phyloP scores from a whole-genome alignment of 1,139 yeast genomes.

The Wickerhamiella infanticola region DNA sequence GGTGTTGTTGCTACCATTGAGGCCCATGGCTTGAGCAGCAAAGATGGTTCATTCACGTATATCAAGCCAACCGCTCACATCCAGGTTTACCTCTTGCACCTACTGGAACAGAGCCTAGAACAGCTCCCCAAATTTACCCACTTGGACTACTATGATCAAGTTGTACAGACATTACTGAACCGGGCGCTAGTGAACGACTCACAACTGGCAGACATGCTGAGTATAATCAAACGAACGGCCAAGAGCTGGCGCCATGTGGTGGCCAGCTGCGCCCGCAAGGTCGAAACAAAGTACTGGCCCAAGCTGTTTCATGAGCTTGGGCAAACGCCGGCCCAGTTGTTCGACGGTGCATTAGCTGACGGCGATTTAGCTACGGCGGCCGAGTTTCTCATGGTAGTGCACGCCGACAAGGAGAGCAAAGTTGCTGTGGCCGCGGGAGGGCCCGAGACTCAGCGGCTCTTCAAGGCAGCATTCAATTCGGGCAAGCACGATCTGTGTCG shows the following conservation, averaged over 20 bases:
- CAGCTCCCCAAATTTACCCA: constrained; percentile 23
- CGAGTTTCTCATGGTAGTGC: constrained; percentile 28
- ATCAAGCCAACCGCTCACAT: constrained; percentile 24
- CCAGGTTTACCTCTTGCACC: constrained; percentile 24
- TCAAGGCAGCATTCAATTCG: constrained; percentile 22
- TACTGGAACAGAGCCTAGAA: constrained; percentile 22
- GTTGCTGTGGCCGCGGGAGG: constrained; percentile 9
- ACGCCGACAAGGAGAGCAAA: constrained; percentile 15
- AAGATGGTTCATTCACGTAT: constrained; percentile 22
- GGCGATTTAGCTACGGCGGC: constrained; percentile 28
- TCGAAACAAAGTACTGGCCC: constrained; percentile 49
- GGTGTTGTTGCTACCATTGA: constrained; percentile 29
- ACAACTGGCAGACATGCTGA: constrained; percentile 1
- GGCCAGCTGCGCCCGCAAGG: constrained; percentile 47
- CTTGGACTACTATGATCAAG: constrained; percentile 33
- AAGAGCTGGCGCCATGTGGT: constrained; percentile 22
- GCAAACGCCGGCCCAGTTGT: constrained; percentile 23
- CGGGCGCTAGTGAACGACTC: constrained; percentile 21
- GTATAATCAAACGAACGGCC: constrained; percentile 8
- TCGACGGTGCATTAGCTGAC: constrained; percentile 24
- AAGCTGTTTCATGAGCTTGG: constrained; percentile 32
- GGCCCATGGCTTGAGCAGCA: constrained; percentile 23
- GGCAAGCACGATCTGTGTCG: constrained; percentile 27
- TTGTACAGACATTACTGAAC: constrained; percentile 33
- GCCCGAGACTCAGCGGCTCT: constrained; percentile 19